A percentile compares a stretch with the other conserved stretches of the same genome.
These are phyloP conservation scores for Nemania sp. DNA, from an alignment of 2,329 filamentous ascomycete species.

Conservation along the genomic window DNA sequence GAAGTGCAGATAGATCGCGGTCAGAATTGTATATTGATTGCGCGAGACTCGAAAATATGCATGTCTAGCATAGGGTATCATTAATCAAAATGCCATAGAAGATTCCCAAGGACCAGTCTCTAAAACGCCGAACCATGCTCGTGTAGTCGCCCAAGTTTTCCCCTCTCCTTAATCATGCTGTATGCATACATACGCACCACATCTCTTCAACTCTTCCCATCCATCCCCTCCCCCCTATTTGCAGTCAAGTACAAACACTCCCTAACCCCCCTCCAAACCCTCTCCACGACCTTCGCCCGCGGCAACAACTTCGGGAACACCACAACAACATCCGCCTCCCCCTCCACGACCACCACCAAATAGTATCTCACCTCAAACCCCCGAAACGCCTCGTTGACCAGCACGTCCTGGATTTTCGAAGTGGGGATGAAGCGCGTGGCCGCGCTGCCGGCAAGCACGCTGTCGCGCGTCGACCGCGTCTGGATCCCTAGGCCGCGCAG, in stretches of 20 bases:
- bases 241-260: conserved; percentile 68
- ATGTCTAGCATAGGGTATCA: conserved; percentile 20
- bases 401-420: conserved; percentile 86
- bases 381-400: conserved; percentile 92
- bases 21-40: conserved; percentile 2
- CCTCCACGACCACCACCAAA: conserved; percentile 85
- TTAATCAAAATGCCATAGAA: conserved; percentile 1
- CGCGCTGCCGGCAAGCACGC: conserved; percentile 32
- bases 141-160: no score
- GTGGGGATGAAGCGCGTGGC: conserved; percentile 77
- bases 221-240: background rate
- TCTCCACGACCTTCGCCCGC: conserved; percentile 72
- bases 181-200: background rate
- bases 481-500: conserved; percentile 89
- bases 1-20: background rate
- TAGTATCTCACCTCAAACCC: conserved; percentile 92
- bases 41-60: background rate
- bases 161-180: background rate
- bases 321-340: conserved; percentile 86
- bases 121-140: no score
- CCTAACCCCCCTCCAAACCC: conserved; percentile 85
- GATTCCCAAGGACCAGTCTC: background rate
- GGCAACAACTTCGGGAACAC: conserved; percentile 87
- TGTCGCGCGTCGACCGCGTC: conserved; percentile 64
- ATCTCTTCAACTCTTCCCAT: background rate